Conservation (phyloP, 768 basidiomycete genomes). For the Boletus coccyginus region DNA sequence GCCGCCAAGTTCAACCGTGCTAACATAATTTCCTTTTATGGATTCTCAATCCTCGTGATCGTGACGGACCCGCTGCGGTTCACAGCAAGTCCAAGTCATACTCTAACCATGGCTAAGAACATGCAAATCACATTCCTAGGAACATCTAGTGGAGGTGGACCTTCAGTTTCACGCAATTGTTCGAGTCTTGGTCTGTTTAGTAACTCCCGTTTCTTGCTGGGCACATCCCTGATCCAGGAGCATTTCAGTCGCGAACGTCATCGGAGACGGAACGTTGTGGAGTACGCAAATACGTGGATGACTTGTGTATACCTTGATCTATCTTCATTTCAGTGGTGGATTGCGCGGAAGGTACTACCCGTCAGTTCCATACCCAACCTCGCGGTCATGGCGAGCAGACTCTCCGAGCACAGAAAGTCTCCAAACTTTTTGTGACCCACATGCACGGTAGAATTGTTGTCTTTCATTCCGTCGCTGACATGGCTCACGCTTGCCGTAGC, state of each 20-base stretch:
- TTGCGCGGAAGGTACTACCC: constrained; percentile 76
- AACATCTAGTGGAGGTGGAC: constrained; percentile 76
- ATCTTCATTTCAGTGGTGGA: constrained; percentile 59
- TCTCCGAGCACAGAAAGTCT: constrained; percentile 47
- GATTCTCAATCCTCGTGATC: neutral
- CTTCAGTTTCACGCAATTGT: constrained; percentile 69
- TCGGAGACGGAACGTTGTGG: constrained; percentile 59
- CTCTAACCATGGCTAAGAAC: constrained; percentile 33
- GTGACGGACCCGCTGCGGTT: too few relatives aligned
- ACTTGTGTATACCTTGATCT: neutral
- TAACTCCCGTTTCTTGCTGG: neutral
- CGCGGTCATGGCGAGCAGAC: constrained; percentile 22
- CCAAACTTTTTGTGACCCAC: constrained; percentile 80
- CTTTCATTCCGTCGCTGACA: neutral
- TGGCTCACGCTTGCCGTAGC: constrained; percentile 35
- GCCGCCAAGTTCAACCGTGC: constrained; percentile 21
- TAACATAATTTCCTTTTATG: constrained; percentile 20
- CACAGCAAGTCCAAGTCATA: neutral
- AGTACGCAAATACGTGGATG: constrained; percentile 41
- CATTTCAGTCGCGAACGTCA: constrained; percentile 49
- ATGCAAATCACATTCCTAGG: constrained; percentile 72
- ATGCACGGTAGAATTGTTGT: constrained; percentile 59
- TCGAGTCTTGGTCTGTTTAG: constrained; percentile 49
- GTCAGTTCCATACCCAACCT: constrained; percentile 66
- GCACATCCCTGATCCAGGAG: neutral